Evolutionary conservation across 73 alveolate genomes (phyloP).

Genomic region (Uronychia binucleata): DNA sequence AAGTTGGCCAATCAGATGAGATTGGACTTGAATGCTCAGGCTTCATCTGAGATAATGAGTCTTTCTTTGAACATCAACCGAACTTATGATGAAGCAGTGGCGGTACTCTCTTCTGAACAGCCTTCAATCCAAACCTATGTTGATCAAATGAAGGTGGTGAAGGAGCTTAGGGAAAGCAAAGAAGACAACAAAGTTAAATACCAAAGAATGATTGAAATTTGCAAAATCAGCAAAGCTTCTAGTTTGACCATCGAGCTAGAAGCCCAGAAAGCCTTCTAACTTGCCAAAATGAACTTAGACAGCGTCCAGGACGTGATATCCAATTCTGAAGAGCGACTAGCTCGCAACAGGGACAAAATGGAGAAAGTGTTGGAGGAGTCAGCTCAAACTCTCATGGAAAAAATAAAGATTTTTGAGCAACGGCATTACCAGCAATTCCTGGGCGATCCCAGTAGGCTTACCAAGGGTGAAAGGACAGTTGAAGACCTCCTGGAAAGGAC

Average conservation of each 20-base stretch:
- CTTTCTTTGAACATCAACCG: constrained; percentile 21
- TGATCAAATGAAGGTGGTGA: constrained; percentile 55
- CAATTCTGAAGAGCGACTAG: constrained; percentile 60
- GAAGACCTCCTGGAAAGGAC: constrained; percentile 71
- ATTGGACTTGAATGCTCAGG: constrained; percentile 22
- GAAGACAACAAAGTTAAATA: constrained; percentile 42
- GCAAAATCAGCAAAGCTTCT: constrained; percentile 34
- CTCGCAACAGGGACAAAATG: constrained; percentile 56
- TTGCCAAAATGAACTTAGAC: constrained; percentile 43
- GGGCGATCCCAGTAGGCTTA: constrained; percentile 56
- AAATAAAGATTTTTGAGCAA: constrained; percentile 64
- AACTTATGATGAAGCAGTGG: constrained; percentile 4
- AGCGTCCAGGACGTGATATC: constrained; percentile 45
- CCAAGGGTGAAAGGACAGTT: constrained; percentile 64
- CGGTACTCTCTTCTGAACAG: constrained; percentile 18
- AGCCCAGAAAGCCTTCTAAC: constrained; percentile 45
- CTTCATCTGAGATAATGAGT: constrained; percentile 13
- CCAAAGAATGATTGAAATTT: constrained; percentile 50
- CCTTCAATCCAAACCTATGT: constrained; percentile 45
- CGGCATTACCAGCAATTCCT: constrained; percentile 65
- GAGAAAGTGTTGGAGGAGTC: constrained; percentile 67
- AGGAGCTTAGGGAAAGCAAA: constrained; percentile 41
- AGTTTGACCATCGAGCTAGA: constrained; percentile 30
- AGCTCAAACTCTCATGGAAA: constrained; percentile 43
- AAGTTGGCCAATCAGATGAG: constrained; percentile 48